A percentile compares a stretch with the other conserved stretches of the same genome.
Conservation (phyloP, 495 filamentous ascomycete genomes). For the Trichoderma asperelloides region DNA sequence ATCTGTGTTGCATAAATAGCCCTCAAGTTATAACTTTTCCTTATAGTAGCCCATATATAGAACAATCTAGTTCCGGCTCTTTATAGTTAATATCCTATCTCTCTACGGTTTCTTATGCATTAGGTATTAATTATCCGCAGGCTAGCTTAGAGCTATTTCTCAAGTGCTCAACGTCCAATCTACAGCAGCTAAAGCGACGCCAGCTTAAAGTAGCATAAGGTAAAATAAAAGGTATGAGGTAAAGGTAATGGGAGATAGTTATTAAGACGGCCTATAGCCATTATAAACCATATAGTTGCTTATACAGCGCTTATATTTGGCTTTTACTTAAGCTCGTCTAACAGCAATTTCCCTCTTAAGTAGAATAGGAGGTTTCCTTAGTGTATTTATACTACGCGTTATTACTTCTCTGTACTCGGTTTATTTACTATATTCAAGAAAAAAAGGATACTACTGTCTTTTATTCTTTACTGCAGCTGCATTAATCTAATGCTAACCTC, state of each 20-base stretch:
- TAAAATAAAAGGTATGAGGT: too few relatives aligned
- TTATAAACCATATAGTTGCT: neutral
- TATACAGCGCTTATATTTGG: neutral
- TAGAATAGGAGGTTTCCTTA: neutral
- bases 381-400: neutral
- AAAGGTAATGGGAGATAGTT: too few relatives aligned
- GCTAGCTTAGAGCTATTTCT: too few relatives aligned
- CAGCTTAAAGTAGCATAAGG: too few relatives aligned
- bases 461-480: neutral
- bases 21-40: neutral
- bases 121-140: neutral
- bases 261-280: too few relatives aligned
- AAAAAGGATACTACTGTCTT: neutral
- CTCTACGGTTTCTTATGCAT: neutral
- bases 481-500: neutral
- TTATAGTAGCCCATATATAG: neutral
- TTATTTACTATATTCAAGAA: neutral
- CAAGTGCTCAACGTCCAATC: too few relatives aligned
- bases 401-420: neutral
- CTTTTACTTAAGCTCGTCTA: neutral
- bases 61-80: neutral
- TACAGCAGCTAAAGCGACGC: too few relatives aligned
- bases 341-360: neutral
- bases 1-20: neutral
- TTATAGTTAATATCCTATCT: neutral